Evolutionary conservation across 805 yeast genomes (phyloP).

Genomic region (Tetrapisispora phaffii): DNA sequence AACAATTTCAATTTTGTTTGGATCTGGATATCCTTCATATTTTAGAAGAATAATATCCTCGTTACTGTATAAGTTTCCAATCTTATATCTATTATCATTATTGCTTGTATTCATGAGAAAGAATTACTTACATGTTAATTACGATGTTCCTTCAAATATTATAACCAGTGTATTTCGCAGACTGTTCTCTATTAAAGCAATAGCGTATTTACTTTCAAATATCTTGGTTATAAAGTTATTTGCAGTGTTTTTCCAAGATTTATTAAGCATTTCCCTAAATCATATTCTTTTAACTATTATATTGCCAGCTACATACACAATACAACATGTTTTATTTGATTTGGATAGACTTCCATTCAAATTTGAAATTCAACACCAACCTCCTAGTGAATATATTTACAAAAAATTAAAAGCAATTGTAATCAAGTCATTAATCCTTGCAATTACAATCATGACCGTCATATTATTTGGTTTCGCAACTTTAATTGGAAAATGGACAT

Average conservation of each 20-base stretch:
- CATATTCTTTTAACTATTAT: constrained; percentile 26
- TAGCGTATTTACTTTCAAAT: constrained; percentile 11
- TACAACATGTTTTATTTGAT: constrained; percentile 44
- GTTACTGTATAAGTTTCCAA: constrained; percentile 23
- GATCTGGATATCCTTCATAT: constrained; percentile 13
- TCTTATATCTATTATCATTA: constrained; percentile 25
- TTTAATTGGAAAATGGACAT: constrained; percentile 34
- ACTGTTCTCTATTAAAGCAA: constrained; percentile 13
- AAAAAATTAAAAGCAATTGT: constrained; percentile 22
- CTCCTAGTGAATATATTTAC: constrained; percentile 30
- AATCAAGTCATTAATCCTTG: constrained; percentile 24
- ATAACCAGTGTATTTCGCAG: constrained; percentile 16
- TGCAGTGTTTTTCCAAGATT: constrained; percentile 9
- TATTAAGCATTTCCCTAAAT: neutral
- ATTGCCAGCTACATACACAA: constrained; percentile 37
- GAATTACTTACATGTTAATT: constrained; percentile 33
- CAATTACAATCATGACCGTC: constrained; percentile 5
- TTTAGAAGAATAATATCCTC: constrained; percentile 14
- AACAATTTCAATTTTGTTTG: constrained; percentile 16
- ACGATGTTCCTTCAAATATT: constrained; percentile 21
- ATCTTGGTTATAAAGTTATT: neutral
- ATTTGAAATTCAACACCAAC: constrained; percentile 31
- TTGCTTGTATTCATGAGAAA: constrained; percentile 33
- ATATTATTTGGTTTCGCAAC: constrained; percentile 22
- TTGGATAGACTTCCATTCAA: constrained; percentile 43